Evolutionary conservation across 2,329 filamentous ascomycete species (phyloP), one percentile per base, ranked within the genome.

Genomic region (Thielaviopsis punctulata): DNA sequence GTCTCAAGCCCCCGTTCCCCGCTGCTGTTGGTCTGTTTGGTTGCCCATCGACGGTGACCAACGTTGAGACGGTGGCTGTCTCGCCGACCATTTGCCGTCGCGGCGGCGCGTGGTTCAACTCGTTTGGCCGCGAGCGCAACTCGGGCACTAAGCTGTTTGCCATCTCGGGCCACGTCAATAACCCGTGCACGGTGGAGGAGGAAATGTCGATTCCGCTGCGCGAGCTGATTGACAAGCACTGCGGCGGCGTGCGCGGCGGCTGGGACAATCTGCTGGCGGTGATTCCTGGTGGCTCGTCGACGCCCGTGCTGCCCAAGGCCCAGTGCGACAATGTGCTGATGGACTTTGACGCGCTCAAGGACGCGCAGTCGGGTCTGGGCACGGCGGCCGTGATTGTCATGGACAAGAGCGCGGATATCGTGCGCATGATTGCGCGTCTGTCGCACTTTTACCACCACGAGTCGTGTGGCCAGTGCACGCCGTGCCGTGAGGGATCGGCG

Each of bases 381-480:
- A 98, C 92, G 6, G 92, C 92, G 3, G 92, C 92, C 54, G 90
- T 98, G 60, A 95, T 98, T 63, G 92, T 98, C 66, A 95, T 98
- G 86, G 92, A 98, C 72, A 93, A 96, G 77, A 90, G 84, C 63
- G 86, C 92, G 58, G 92, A 98, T 66, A 85, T 98, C 50, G 88
- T 98, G 59, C 84, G 90, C 58, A 86, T 87, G 64, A 96, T 98
- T 65, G 82, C 86, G 58, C 83, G 92, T 61, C 80, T 98, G 61
- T 86, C 85, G 62, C 86, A 90, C 67, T 98, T 98, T 75, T 98
- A 98, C 76, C 85, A 89, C 69, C 92, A 98, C 73, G 92, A 98
- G 75, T 89, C 82, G 59, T 98, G 92, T 68, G 92, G 92, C 56
- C 92, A 98, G 73, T 98, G 92, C 75, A 98, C 92, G 54, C 92